Evolutionary conservation across 805 yeast species (phyloP), one percentile per base, ranked within the genome.

Genomic region (Yarrowia yakushimensis): DNA sequence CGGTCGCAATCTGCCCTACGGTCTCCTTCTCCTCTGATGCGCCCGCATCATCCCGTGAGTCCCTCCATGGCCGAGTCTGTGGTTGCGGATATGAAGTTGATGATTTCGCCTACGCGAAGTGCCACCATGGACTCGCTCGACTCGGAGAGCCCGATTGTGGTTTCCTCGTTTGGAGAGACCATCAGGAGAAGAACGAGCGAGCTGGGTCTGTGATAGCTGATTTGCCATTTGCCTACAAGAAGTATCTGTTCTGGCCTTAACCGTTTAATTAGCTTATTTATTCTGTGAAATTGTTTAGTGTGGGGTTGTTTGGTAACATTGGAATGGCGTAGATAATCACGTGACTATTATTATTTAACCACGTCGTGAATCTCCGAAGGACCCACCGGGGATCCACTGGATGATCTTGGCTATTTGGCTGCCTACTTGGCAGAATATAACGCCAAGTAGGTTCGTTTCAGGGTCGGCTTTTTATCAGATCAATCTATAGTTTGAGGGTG

Each of bases 91-190:
- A 13, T 55, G 30, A 39, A 55, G 30, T 18, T 57, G 63, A 37
- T 59, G 28, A 36, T 39, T 28, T 37, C 48, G 17, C 33, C 54
- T 13, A 18, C 34, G 17, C 33, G 36, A 27, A 39, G 60, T 13
- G 33, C 17, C n/a, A 48, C 55, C 12, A 52, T 43, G 22, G 63
- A 61, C 11, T 60, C 50, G 8, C 13, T 60, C 11, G 63, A 50
- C n/a, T n/a, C 48, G 10, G 48, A 39, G 39, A 39, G 48, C 9
- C 61, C 61, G 18, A 60, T 64, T 17, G 62, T 57, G 23, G 67
- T 68, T 30, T 45, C 59, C 6, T 66, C 69, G 18, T 62, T 68
- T 65, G 64, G 66, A 3, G 70, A 68, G 62, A 68, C 71, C 17
- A 63, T 68, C 7, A 61, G 69, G 8, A 46, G 68, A 10, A 34